Conservation (phyloP, 129 eudicot species). For the Apium graveolens region DNA sequence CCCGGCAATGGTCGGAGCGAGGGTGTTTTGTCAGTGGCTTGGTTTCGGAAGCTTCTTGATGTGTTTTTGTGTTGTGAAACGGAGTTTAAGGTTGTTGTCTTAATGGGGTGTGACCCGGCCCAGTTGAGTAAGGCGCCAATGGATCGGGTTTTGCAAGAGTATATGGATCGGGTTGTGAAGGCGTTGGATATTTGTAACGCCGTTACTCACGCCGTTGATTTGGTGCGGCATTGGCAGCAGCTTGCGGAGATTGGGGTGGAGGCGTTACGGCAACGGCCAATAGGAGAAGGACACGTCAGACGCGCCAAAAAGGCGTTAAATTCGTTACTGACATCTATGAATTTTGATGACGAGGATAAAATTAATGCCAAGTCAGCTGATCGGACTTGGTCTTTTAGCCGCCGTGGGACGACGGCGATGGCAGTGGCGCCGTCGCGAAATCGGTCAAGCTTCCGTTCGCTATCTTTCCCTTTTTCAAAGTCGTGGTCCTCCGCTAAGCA, state of each 20-base stretch:
- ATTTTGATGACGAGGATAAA: conserved; percentile 51
- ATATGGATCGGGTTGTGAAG: conserved; percentile 57
- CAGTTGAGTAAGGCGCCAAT: conserved; percentile 57
- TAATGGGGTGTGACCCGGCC: conserved; percentile 57
- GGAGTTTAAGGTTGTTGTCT: conserved; percentile 54
- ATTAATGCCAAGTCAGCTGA: conserved; percentile 36
- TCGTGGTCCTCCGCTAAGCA: conserved; percentile 84
- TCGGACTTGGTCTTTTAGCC: conserved; percentile 46
- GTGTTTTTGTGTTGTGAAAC: conserved; percentile 67
- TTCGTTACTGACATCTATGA: conserved; percentile 48
- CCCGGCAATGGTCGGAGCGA: background rate
- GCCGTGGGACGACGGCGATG: conserved; percentile 25
- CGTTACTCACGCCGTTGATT: conserved; percentile 55
- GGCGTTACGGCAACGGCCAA: conserved; percentile 45
- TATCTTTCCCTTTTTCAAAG: conserved; percentile 49
- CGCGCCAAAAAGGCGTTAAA: conserved; percentile 56
- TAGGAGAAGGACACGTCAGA: conserved; percentile 60
- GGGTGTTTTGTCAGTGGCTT: conserved; percentile 48
- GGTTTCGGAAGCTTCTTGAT: conserved; percentile 71
- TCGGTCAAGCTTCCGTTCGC: conserved; percentile 33
- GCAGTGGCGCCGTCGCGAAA: conserved; percentile 19
- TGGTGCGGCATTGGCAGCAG: conserved; percentile 54
- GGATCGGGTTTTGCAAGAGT: conserved; percentile 65
- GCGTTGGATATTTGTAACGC: conserved; percentile 87
- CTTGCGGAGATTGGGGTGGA: conserved; percentile 54